Evolutionary conservation across 2,329 filamentous ascomycete genomes (phyloP), one percentile per base, ranked within the genome.

Genomic region (Aspergillus sp.): DNA sequence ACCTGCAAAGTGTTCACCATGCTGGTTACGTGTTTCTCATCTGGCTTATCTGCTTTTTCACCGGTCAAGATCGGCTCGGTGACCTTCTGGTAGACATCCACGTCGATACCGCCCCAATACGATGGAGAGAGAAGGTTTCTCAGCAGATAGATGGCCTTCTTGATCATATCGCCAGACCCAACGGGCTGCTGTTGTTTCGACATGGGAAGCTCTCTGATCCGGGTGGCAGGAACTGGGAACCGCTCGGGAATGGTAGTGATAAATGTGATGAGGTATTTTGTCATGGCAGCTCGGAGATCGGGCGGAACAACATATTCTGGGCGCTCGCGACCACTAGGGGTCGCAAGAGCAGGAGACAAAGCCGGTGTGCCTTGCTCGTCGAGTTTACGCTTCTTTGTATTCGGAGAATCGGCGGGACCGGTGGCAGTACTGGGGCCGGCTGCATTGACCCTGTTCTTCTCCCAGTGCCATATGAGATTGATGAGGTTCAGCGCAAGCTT

Each of bases 1-100:
- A 96, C 83, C 55, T 96, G 88, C 10, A 98, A 71, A 2, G 88
- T 86, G 55, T 98, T 98, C 62, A 98, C 78, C 60, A 94, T 89
- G 41, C 81, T 80, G 1, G 84, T 93, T 26, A 82, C 72, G 50
- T 88, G 86, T 57, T 86, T 86, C 25, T 88, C 82, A 41, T 88
- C 80, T n/a, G 72, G 74, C 49, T 84, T 83, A 31, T 86, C 81
- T 34, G 83, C 80, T 59, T 86, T 88, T 7, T 96, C 91, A 31
- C 82, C 80, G 2, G 81, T 78, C 8, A 95, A 66, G 34, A 95
- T 82, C 26, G 84, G 77, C 42, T 95, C 88, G 0, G 86, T 91
- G 35, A 89, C 81, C 49, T 91, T 93, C 3, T 83, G 81, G 48
- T 95, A 91, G 43, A 96, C 69, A 49, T 96, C 89, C 13, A 96